phyloP scores from a whole-genome alignment of 2,329 filamentous ascomycete genomes.

The Parascedosporium putredinis region DNA sequence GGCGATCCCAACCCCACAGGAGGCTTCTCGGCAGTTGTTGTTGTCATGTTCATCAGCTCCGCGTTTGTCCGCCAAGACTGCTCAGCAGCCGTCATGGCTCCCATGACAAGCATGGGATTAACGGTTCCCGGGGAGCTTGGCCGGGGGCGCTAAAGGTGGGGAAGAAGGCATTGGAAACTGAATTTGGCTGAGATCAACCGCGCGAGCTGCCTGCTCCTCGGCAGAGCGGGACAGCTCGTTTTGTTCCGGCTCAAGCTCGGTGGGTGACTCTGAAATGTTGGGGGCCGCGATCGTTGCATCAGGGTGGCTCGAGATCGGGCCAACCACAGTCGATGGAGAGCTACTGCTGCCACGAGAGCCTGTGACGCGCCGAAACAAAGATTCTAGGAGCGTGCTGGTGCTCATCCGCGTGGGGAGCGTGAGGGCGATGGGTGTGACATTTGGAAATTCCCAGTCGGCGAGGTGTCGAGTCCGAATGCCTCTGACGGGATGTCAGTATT shows the following conservation, averaged over 20 bases:
- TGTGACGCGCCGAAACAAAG: conserved; percentile 2
- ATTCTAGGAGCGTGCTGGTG: conserved; percentile 2
- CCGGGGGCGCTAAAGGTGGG: conserved; percentile 20
- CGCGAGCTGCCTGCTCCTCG: background rate
- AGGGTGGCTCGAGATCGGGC: background rate
- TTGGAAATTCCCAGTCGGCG: background rate
- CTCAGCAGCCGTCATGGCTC: conserved; percentile 26
- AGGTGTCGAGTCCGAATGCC: conserved; percentile 9
- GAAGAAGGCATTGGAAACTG: conserved; percentile 3
- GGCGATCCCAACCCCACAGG: too few species aligned
- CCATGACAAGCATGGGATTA: conserved; percentile 45
- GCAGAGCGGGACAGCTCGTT: conserved; percentile 2
- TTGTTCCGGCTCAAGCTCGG: background rate
- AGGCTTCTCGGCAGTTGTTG: background rate
- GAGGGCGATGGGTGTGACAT: conserved; percentile 1
- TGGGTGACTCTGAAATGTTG: conserved; percentile 11
- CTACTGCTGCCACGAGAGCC: conserved; percentile 7
- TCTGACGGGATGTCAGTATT: conserved; percentile 9
- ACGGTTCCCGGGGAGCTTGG: conserved; percentile 37
- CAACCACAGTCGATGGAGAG: background rate
- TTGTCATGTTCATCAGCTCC: conserved; percentile 6
- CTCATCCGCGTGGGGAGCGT: conserved; percentile 7
- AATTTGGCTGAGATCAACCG: conserved; percentile 7
- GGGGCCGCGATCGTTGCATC: conserved; percentile 5
- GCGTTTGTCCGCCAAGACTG: conserved; percentile 8